Evolutionary conservation across 805 yeast genomes (phyloP), one percentile per base, ranked within the genome.

Genomic region (Metschnikowia rubicola): DNA sequence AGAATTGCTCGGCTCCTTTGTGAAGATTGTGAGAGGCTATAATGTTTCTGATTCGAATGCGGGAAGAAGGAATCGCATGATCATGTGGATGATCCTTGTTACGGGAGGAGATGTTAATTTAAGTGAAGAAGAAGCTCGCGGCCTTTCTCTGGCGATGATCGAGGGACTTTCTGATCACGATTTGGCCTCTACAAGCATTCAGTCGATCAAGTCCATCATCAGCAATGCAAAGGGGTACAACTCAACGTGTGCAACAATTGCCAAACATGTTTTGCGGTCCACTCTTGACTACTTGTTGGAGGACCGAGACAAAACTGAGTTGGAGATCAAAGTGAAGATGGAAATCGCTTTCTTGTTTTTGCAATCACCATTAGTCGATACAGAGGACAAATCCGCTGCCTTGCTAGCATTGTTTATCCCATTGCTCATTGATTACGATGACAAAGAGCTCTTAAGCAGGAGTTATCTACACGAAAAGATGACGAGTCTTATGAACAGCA

Each of bases 141-240:
- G 37, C 5, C 44, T 71, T 28, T 57, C 63, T 13, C 47, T 52
- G 6, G 55, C 60, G 4, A 59, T 73, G 32, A 30, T 70, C 3
- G 50, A 51, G 4, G 56, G 69, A 41, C 36, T 68, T 9, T 44
- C 54, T 4, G 52, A 53, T 7, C 41, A 43, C 0, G 65, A 60
- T 2, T 44, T 64, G n/a, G 63, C 61, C 2, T 37, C 66, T 8
- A 62, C 66, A 30, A 68, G 68, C 10, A 50, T 70, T 10, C 90
- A 84, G 52, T 83, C 94, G 12, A 69, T 85, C 42, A 83, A 76
- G 55, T 71, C 83, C 0, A 66, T 88, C 37, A 69, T 85, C 8
- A 70, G 68, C 35, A 59, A 68, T 33, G 46, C 66, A 32, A 46
- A 61, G 3, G 61, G 58, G 7, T 53, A 55, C 0, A 47, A 58